phyloP scores from a whole-genome alignment of 2,329 filamentous ascomycete genomes.

The Alternaria triticimaculans region DNA sequence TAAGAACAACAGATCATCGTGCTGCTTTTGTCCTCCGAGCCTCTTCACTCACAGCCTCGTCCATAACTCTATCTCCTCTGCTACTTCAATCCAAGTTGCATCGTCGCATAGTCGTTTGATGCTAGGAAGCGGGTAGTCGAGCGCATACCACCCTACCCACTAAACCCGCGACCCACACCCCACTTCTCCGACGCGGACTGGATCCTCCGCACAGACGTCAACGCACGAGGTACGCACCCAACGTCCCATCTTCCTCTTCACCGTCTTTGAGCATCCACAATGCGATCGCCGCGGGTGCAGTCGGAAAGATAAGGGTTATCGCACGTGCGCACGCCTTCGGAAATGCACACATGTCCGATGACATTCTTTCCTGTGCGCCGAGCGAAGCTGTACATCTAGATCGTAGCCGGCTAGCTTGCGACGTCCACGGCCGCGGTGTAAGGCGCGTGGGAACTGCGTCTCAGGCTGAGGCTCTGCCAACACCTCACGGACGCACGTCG shows the following conservation, averaged over 20 bases:
- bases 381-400: conserved; percentile 21
- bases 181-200: conserved; percentile 15
- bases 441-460: conserved; percentile 15
- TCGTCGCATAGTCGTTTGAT: conserved; percentile 5
- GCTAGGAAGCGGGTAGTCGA: conserved; percentile 1
- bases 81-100: neutral
- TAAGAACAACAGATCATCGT: conserved; percentile 4
- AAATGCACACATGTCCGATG: conserved; percentile 8
- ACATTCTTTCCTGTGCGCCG: conserved; percentile 10
- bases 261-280: conserved; percentile 5
- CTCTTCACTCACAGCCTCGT: conserved; percentile 10
- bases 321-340: conserved; percentile 12
- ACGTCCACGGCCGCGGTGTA: conserved; percentile 35
- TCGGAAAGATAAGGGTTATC: conserved; percentile 12
- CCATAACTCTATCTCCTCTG: conserved; percentile 15
- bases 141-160: conserved; percentile 7
- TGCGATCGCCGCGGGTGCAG: conserved; percentile 8
- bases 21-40: conserved; percentile 2
- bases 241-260: conserved; percentile 12
- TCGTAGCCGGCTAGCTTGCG: conserved; percentile 32
- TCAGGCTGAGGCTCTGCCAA: conserved; percentile 21
- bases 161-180: conserved; percentile 18
- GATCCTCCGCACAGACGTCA: conserved; percentile 14
- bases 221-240: conserved; percentile 14
- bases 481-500: conserved; percentile 6